These are phyloP conservation scores for Schizophyllum commune DNA, from an alignment of 1,284 basidiomycete genomes.

Conservation along the genomic window DNA sequence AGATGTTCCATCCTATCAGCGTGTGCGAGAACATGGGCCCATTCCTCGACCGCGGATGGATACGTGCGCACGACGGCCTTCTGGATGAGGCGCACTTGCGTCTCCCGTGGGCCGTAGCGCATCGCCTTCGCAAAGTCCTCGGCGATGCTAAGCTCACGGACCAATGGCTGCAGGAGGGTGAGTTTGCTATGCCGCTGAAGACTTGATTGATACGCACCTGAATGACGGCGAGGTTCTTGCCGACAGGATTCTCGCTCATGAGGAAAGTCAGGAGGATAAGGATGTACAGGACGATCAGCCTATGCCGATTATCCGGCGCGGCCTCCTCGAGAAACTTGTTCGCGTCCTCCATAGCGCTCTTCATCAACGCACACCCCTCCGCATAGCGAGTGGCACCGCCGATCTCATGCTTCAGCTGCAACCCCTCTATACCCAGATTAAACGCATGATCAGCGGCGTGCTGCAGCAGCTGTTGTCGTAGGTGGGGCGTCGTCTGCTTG, in stretches of 20 bases:
- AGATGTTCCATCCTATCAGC: no score
- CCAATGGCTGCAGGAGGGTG: slow-evolving; percentile 22
- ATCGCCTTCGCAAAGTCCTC: slow-evolving; percentile 41
- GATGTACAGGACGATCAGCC: slow-evolving; percentile 45
- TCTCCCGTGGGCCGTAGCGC: slow-evolving; percentile 35
- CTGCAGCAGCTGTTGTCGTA: slow-evolving; percentile 45
- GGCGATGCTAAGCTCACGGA: slow-evolving; percentile 37
- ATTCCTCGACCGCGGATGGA: slow-evolving; percentile 33
- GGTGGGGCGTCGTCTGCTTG: slow-evolving; percentile 36
- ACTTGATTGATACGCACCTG: slow-evolving; percentile 25
- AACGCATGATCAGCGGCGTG: slow-evolving; percentile 52
- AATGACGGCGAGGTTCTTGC: slow-evolving; percentile 39
- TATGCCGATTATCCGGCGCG: slow-evolving; percentile 52
- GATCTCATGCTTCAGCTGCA: slow-evolving; percentile 22
- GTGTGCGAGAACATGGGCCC: slow-evolving; percentile 30
- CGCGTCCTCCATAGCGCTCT: slow-evolving; percentile 48
- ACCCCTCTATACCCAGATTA: slow-evolving; percentile 38
- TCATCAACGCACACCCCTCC: slow-evolving; percentile 51
- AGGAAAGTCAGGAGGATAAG: slow-evolving; percentile 43
- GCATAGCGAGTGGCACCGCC: slow-evolving; percentile 38
- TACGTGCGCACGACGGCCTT: slow-evolving; percentile 38
- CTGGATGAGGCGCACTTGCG: slow-evolving; percentile 41
- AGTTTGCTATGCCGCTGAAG: not conserved
- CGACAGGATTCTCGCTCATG: slow-evolving; percentile 40
- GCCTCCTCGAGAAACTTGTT: slow-evolving; percentile 45